Evolutionary conservation across 2,329 filamentous ascomycete genomes (phyloP), one percentile per base, ranked within the genome.

Genomic region (Paraconiothyrium brasiliense): DNA sequence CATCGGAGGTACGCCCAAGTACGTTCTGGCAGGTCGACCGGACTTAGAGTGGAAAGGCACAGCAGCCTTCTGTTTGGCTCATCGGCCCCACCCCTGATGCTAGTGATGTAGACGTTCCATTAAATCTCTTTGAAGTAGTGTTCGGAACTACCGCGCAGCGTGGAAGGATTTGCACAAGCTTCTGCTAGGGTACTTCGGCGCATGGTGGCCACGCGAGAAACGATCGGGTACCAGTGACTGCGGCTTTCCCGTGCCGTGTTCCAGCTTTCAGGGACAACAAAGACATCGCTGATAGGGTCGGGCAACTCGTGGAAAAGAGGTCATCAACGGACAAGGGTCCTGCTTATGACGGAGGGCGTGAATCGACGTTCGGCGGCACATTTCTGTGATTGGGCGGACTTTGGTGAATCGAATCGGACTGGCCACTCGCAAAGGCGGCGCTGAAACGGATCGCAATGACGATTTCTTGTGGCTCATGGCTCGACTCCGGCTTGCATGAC

Each of bases 161-260:
- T 55, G 39, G 34, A 47, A 37, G 11, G n/a, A 16, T 44, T 43
- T 56, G 24, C 43, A 56, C 54, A 47, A 37, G 37, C 37, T 44
- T 35, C 43, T 48, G 14, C 41, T n/a, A 27, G 48, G 30, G 43
- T 9, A 11, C 32, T 32, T 56, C 41, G n/a, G 14, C 39, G 14
- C 39, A 41, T 47, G 54, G 32, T 30, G 32, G 32, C 41, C 54
- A 56, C 32, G 54, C 30, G 43, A 30, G 20, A 54, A 27, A 47
- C 41, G 43, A 43, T 9, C 32, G n/a, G 54, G 54, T 16, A 56
- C 27, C 27, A 43, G 27, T 39, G 43, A 37, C 39, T 44, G 27
- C 41, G 54, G 20, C 43, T 32, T 35, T 55, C 43, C 54, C 30
- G 30, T 22, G 32, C 54, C 54, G 52, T 34, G 52, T 55, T 55